phyloP scores from a whole-genome alignment of 208 protist genomes.

The Vickermania ingenoplastis region DNA sequence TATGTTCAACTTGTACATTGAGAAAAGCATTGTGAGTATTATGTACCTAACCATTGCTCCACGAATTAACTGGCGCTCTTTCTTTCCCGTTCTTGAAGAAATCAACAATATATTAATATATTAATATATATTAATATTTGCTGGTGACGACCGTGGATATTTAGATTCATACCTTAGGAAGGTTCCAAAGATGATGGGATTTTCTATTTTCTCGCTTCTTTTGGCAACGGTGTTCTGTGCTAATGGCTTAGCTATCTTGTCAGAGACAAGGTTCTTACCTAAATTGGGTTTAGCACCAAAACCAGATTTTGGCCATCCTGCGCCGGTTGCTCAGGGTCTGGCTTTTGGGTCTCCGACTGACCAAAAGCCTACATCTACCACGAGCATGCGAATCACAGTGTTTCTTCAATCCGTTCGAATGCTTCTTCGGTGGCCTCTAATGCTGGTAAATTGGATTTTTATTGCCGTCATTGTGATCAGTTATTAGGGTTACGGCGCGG shows the following conservation, averaged over 20 bases:
- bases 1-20: too few species aligned
- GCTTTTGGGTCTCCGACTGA: slow-evolving; percentile 5
- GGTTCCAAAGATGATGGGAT: slow-evolving; percentile 46
- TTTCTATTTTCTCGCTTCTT: slow-evolving; percentile 55
- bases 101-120: too few species aligned
- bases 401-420: slow-evolving; percentile 66
- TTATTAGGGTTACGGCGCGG: too few species aligned
- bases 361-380: background rate
- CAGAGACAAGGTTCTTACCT: slow-evolving; percentile 67
- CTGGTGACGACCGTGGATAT: too few species aligned
- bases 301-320: background rate
- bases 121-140: too few species aligned
- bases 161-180: too few species aligned
- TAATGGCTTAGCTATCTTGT: slow-evolving; percentile 80
- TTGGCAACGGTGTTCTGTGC: slow-evolving; percentile 44
- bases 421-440: slow-evolving; percentile 71
- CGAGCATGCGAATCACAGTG: slow-evolving; percentile 38
- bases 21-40: too few species aligned
- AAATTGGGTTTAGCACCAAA: slow-evolving; percentile 49
- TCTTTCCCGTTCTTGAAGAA: too few species aligned
- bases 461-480: slow-evolving; percentile 62
- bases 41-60: too few species aligned
- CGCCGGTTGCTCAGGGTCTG: background rate
- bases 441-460: slow-evolving; percentile 59
- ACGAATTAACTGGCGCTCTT: too few species aligned